These are phyloP conservation scores for Warburgia ugandensis DNA, from an alignment of 164 flowering plant species.

Conservation along the genomic window DNA sequence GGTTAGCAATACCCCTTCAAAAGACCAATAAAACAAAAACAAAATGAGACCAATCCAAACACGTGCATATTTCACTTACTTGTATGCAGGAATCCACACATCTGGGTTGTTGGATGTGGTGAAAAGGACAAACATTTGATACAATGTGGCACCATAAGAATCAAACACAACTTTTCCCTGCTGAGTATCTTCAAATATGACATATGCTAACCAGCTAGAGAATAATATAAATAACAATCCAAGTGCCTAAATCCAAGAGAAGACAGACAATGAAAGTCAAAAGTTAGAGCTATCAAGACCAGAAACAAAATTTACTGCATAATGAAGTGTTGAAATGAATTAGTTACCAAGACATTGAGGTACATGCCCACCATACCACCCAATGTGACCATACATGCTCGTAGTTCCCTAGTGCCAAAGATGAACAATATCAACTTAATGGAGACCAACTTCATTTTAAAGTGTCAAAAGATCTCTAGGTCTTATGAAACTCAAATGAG, in stretches of 20 bases:
- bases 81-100: conserved; percentile 98
- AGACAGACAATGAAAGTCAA: not conserved
- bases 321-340: not conserved
- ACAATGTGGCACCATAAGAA: conserved; percentile 72
- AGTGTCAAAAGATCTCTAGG: conserved; percentile 2
- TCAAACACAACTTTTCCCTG: conserved; percentile 62
- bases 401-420: conserved; percentile 51
- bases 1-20: no score
- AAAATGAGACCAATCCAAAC: no score
- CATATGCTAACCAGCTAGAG: conserved; percentile 92
- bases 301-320: not conserved
- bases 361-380: conserved; percentile 84
- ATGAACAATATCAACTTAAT: conserved; percentile 4
- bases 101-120: conserved; percentile 98
- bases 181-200: conserved; percentile 86
- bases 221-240: conserved; percentile 69
- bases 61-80: conserved; percentile 40
- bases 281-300: not conserved
- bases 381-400: conserved; percentile 45
- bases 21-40: no score
- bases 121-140: conserved; percentile 88
- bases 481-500: no score
- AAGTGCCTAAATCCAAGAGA: conserved; percentile 58
- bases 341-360: conserved; percentile 74
- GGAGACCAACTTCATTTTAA: not conserved